Percentiles rank a stretch among this genome's conserved stretches.
phyloP scores from a whole-genome alignment of 371 early-diverging fungal species.

The Mortierella polycephala region DNA sequence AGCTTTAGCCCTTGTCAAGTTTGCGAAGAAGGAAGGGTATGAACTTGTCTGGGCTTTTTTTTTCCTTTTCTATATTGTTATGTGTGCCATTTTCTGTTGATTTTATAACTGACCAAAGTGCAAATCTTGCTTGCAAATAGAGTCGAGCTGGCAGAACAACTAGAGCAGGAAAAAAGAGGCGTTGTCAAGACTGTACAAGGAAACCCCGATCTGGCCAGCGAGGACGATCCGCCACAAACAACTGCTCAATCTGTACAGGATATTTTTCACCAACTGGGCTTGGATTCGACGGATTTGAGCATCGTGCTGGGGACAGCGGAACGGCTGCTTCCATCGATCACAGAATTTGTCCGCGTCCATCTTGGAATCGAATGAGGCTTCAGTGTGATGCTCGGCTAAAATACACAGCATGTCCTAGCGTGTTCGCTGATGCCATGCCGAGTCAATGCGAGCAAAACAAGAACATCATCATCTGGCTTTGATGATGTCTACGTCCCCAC shows the following conservation, averaged over 20 bases:
- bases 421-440: too few species aligned
- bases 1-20: constrained; percentile 63
- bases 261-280: constrained; percentile 35
- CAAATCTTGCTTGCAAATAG: constrained; percentile 2
- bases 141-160: constrained; percentile 32
- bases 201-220: constrained; percentile 8
- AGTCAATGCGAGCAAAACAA: too few species aligned
- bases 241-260: constrained; percentile 17
- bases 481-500: too few species aligned
- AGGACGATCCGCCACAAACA: constrained; percentile 12
- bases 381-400: neutral
- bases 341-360: constrained; percentile 55
- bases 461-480: too few species aligned
- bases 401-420: neutral
- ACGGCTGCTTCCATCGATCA: constrained; percentile 61
- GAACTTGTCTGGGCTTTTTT: neutral
- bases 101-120: too few species aligned
- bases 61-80: neutral
- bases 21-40: constrained; percentile 64
- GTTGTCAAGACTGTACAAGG: neutral
- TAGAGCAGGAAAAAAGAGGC: constrained; percentile 26
- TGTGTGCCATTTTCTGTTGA: too few species aligned
- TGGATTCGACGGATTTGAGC: constrained; percentile 59
- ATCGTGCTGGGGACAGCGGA: constrained; percentile 69
- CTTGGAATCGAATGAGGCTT: constrained; percentile 31